Evolutionary conservation across 1,284 basidiomycete species (phyloP).

Genomic region (Earliella scabrosa): DNA sequence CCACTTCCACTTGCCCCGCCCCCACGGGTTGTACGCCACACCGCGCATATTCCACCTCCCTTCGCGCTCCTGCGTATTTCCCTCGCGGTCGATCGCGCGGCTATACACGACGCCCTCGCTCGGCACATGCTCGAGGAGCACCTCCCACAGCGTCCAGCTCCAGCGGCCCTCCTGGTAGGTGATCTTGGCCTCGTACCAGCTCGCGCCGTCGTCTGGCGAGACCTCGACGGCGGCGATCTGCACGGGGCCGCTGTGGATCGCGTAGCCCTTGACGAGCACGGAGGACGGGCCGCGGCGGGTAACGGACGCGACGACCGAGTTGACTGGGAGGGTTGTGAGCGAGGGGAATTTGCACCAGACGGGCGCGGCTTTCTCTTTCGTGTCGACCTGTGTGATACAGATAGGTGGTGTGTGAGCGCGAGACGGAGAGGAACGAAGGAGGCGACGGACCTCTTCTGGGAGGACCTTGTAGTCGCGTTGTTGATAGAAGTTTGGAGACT

Average conservation of each 20-base stretch:
- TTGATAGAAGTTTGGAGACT: conserved; percentile 71
- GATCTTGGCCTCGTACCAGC: conserved; percentile 56
- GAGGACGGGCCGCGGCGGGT: conserved; percentile 29
- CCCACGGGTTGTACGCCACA: conserved; percentile 50
- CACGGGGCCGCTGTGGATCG: conserved; percentile 50
- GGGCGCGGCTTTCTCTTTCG: conserved; percentile 43
- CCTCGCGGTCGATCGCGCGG: conserved; percentile 50
- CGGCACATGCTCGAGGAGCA: conserved; percentile 36
- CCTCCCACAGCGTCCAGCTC: conserved; percentile 77
- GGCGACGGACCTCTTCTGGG: conserved; percentile 51
- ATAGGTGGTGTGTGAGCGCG: not conserved
- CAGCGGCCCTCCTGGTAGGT: conserved; percentile 66
- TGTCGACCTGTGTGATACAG: conserved; percentile 23
- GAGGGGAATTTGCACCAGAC: conserved; percentile 54
- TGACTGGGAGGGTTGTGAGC: conserved; percentile 64
- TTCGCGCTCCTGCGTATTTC: conserved; percentile 48
- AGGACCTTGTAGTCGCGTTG: conserved; percentile 70
- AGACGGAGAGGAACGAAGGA: not conserved
- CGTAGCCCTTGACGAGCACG: conserved; percentile 62
- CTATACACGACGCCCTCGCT: conserved; percentile 34
- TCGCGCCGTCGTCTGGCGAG: conserved; percentile 52
- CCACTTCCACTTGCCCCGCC: conserved; percentile 22
- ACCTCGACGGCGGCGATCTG: conserved; percentile 56
- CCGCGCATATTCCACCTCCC: conserved; percentile 62
- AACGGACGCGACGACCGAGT: conserved; percentile 57